Evolutionary conservation across 2,329 filamentous ascomycete genomes (phyloP).

Genomic region (Cytospora schulzeri): DNA sequence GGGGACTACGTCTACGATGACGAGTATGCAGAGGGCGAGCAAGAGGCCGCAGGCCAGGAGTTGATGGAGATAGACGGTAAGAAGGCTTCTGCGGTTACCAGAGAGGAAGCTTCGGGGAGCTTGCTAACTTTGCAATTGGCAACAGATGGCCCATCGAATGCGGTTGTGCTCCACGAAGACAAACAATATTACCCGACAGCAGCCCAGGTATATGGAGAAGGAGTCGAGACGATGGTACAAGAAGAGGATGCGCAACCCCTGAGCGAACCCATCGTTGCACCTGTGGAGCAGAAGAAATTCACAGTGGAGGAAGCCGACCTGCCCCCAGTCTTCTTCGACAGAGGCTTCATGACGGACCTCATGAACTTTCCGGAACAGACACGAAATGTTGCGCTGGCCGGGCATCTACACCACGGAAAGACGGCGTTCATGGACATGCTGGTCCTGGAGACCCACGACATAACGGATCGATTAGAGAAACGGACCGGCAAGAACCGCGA

Average conservation of each 20-base stretch:
- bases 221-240: conserved; percentile 93
- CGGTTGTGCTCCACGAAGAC: conserved; percentile 97
- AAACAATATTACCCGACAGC: conserved; percentile 99
- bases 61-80: conserved; percentile 90
- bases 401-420: conserved; percentile 96
- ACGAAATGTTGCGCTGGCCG: conserved; percentile 87
- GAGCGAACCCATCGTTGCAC: conserved; percentile 89
- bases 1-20: conserved; percentile 83
- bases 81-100: conserved; percentile 30
- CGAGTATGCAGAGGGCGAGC: conserved; percentile 65
- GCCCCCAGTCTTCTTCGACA: conserved; percentile 83
- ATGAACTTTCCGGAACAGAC: conserved; percentile 96
- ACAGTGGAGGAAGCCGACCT: conserved; percentile 89
- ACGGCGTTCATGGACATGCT: conserved; percentile 99
- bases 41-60: conserved; percentile 71
- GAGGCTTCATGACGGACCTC: conserved; percentile 90
- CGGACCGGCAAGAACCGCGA: conserved; percentile 80
- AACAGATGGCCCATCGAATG: conserved; percentile 83
- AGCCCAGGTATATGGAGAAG: conserved; percentile 88
- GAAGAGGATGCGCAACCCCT: conserved; percentile 96
- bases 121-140: conserved; percentile 34
- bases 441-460: conserved; percentile 91
- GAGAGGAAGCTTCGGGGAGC: background rate
- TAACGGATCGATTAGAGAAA: conserved; percentile 76
- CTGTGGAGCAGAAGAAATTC: conserved; percentile 94